These are phyloP conservation scores for Colletotrichum orbiculare DNA, from an alignment of 2,329 filamentous ascomycete species.

Conservation along the genomic window DNA sequence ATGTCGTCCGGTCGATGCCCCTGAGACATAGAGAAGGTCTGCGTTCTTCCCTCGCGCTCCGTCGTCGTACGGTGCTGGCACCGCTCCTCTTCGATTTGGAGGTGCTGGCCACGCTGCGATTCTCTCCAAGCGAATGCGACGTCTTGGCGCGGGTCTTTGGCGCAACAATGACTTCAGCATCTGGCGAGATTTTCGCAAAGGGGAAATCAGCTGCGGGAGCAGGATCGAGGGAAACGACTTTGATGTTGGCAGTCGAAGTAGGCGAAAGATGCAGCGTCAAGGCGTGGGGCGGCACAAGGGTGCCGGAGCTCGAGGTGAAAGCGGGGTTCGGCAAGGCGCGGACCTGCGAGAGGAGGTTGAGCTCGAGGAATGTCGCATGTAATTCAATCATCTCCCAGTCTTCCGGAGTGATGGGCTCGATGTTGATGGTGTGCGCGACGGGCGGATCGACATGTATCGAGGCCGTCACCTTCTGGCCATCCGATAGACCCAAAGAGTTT, in stretches of 20 bases:
- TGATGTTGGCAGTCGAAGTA: constrained; percentile 93
- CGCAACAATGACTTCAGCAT: constrained; percentile 96
- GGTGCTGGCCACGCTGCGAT: constrained; percentile 81
- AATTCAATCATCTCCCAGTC: constrained; percentile 99
- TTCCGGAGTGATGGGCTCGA: constrained; percentile 92
- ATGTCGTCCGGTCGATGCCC: constrained; percentile 77
- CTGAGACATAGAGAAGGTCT: constrained; percentile 80
- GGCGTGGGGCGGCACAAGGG: constrained; percentile 73
- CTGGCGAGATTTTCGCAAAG: constrained; percentile 92
- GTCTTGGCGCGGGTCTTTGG: constrained; percentile 86
- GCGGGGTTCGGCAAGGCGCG: constrained; percentile 90
- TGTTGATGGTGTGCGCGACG: constrained; percentile 92
- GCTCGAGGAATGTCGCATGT: constrained; percentile 93
- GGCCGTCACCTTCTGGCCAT: constrained; percentile 81
- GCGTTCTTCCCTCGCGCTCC: constrained; percentile 70
- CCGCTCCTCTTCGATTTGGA: constrained; percentile 81
- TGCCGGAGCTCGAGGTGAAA: constrained; percentile 64
- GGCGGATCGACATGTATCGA: constrained; percentile 90
- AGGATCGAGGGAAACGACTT: constrained; percentile 85
- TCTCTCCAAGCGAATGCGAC: constrained; percentile 75
- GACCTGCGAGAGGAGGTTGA: constrained; percentile 93
- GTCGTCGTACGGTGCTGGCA: constrained; percentile 74
- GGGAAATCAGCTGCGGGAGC: constrained; percentile 73
- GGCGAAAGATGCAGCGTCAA: constrained; percentile 93
- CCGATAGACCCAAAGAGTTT: constrained; percentile 77